These are phyloP conservation scores for Sarocladiaceae sp. DNA, from an alignment of 2,329 filamentous ascomycete species.

Conservation along the genomic window DNA sequence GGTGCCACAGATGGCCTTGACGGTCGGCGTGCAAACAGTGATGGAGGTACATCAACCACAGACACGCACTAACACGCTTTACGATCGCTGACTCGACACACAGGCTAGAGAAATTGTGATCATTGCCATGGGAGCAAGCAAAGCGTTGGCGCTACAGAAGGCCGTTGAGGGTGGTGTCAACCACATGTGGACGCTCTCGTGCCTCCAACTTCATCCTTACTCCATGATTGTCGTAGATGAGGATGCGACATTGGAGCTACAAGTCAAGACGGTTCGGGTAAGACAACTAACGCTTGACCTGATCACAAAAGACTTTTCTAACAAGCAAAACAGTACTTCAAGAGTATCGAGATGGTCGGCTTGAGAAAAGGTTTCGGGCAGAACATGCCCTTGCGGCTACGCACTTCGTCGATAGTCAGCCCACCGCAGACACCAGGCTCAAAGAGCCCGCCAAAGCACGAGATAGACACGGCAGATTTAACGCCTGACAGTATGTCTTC, in stretches of 20 bases:
- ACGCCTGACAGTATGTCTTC: slow-evolving; percentile 6
- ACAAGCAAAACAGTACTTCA: slow-evolving; percentile 38
- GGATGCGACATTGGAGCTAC: slow-evolving; percentile 61
- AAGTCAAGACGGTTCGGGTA: slow-evolving; percentile 60
- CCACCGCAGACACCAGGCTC: slow-evolving; percentile 6
- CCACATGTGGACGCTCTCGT: slow-evolving; percentile 77
- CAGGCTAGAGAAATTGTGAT: slow-evolving; percentile 9
- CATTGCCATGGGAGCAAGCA: slow-evolving; percentile 61
- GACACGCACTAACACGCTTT: neutral
- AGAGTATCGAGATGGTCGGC: slow-evolving; percentile 52
- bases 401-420: neutral
- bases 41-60: slow-evolving; percentile 15
- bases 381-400: slow-evolving; percentile 29
- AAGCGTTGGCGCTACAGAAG: slow-evolving; percentile 66
- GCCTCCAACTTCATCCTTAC: slow-evolving; percentile 67
- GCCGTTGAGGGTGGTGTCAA: slow-evolving; percentile 72
- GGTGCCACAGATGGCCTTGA: slow-evolving; percentile 19
- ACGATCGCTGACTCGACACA: neutral
- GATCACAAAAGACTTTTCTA: no score
- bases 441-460: neutral
- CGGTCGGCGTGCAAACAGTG: slow-evolving; percentile 33
- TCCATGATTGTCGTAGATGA: slow-evolving; percentile 73
- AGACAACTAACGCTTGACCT: slow-evolving; percentile 2
- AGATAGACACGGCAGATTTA: slow-evolving; percentile 1
- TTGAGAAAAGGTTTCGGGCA: slow-evolving; percentile 35